phyloP scores from a whole-genome alignment of 352 stramenopile genomes.

The Phytophthora capsici region DNA sequence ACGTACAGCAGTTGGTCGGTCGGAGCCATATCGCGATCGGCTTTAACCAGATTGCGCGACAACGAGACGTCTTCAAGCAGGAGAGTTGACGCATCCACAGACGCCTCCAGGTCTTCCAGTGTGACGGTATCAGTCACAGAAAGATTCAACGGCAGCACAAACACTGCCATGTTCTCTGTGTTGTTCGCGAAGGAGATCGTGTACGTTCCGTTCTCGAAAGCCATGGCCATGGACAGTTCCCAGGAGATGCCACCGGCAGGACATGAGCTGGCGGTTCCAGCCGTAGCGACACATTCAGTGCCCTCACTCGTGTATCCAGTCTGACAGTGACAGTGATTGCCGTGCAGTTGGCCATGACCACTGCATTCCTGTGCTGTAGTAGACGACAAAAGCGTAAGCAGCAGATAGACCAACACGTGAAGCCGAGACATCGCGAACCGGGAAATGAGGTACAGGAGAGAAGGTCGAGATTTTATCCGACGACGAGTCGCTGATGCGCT shows the following conservation, averaged over 20 bases:
- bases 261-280: conserved; percentile 28
- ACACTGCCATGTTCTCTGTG: conserved; percentile 52
- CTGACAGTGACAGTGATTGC: conserved; percentile 56
- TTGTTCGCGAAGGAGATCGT: conserved; percentile 49
- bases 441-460: conserved; percentile 9
- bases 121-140: conserved; percentile 17
- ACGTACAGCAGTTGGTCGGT: conserved; percentile 51
- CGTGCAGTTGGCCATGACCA: conserved; percentile 48
- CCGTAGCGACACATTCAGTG: conserved; percentile 38
- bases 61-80: conserved; percentile 51
- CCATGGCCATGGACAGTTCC: conserved; percentile 49
- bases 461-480: conserved; percentile 2
- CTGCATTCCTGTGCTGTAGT: conserved; percentile 39
- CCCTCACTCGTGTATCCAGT: conserved; percentile 50
- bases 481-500: conserved; percentile 1
- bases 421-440: conserved; percentile 2
- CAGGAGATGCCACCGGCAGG: conserved; percentile 46
- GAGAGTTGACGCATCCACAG: conserved; percentile 22
- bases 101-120: conserved; percentile 34
- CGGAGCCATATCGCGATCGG: conserved; percentile 45
- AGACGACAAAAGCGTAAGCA: conserved; percentile 12
- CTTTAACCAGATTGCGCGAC: conserved; percentile 50
- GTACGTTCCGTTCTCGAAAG: conserved; percentile 56
- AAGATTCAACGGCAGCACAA: conserved; percentile 45
- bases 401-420: not conserved